Evolutionary conservation across 1,284 basidiomycete species (phyloP).

Genomic region (Neolentinus lepideus): DNA sequence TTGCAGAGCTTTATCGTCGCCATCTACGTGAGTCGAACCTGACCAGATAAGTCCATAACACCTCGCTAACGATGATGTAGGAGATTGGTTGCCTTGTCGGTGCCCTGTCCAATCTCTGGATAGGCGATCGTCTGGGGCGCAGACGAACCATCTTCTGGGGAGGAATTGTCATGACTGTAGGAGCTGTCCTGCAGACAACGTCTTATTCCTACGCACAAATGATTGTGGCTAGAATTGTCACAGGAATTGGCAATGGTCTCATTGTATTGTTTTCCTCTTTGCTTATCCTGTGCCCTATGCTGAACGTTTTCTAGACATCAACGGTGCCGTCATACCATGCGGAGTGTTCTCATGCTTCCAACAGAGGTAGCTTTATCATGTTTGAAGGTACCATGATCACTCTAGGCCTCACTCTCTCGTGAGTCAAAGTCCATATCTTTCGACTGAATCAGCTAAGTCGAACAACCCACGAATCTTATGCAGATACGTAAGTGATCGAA

Average conservation of each 20-base stretch:
- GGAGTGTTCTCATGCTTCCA: not conserved
- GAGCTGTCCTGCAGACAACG: constrained; percentile 11
- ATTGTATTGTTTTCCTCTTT: not conserved
- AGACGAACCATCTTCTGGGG: constrained; percentile 43
- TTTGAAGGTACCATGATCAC: not conserved
- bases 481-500: not conserved
- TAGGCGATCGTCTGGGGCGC: constrained; percentile 41
- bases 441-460: no score
- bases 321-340: not conserved
- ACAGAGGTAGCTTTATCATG: not conserved
- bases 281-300: not conserved
- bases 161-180: constrained; percentile 44
- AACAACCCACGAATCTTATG: not conserved
- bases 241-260: not conserved
- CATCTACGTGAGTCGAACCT: not conserved
- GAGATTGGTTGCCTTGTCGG: constrained; percentile 27
- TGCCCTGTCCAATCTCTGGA: constrained; percentile 37
- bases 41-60: not conserved
- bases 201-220: not conserved
- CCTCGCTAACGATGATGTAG: not conserved
- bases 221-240: not conserved
- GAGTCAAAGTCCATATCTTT: not conserved
- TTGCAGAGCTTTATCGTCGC: not conserved
- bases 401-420: not conserved
- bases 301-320: not conserved